Evolutionary conservation across 805 yeast genomes (phyloP).

Genomic region (Lipomyces japonicus): DNA sequence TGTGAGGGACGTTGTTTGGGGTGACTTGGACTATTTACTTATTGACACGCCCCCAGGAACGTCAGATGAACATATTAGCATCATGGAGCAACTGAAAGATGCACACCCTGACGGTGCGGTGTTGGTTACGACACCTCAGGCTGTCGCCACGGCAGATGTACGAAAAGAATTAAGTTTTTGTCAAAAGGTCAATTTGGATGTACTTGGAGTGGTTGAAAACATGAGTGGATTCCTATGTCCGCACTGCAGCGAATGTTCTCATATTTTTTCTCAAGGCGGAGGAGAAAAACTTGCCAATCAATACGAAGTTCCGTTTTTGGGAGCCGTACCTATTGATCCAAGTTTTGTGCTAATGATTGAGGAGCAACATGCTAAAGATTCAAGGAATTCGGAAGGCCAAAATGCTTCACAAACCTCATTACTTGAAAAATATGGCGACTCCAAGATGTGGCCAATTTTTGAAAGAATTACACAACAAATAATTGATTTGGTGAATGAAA

Average conservation of each 20-base stretch:
- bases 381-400: constrained; percentile 31
- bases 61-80: constrained; percentile 94
- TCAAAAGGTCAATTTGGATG: constrained; percentile 69
- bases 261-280: constrained; percentile 91
- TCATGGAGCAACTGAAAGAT: constrained; percentile 76
- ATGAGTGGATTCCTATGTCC: constrained; percentile 98
- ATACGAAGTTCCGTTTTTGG: constrained; percentile 64
- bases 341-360: constrained; percentile 86
- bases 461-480: constrained; percentile 18
- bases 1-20: constrained; percentile 89
- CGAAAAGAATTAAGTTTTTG: constrained; percentile 92
- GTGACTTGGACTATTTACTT: constrained; percentile 64
- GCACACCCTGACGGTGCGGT: constrained; percentile 86
- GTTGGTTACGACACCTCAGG: constrained; percentile 94
- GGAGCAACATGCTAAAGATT: constrained; percentile 44
- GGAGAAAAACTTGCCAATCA: constrained; percentile 68
- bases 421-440: constrained; percentile 21
- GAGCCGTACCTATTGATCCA: constrained; percentile 92
- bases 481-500: constrained; percentile 4
- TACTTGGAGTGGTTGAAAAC: constrained; percentile 87
- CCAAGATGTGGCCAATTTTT: constrained; percentile 27
- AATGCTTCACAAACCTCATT: neutral
- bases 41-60: constrained; percentile 99
- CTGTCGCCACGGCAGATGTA: constrained; percentile 90
- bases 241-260: constrained; percentile 78